Base-by-base conservation (phyloP, 495 filamentous ascomycete genomes). In the Hyaloscypha bicolor region DNA sequence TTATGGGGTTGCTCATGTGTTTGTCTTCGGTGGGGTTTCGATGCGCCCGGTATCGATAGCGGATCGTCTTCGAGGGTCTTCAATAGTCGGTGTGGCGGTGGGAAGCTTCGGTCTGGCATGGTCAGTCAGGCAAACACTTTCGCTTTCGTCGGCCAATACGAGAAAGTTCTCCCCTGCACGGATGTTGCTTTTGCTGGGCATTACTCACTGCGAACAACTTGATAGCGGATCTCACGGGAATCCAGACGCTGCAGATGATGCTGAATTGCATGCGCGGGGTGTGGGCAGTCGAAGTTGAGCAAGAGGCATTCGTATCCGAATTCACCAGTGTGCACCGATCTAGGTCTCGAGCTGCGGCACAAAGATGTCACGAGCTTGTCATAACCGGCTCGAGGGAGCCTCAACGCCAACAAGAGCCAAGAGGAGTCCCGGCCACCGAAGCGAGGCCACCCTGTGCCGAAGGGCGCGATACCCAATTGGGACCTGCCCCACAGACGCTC, bases 91-190 rank as follows among this genome's bases (percentile, higher is more conserved):
- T 55, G 39, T 29, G 35, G 45, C n/a, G 22, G 53, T 22, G 12
- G 63, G 19, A 33, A 66, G 56, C 64, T 66, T 19, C 30, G 11
- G 55, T 32, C 52, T 67, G 55, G 19, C 30, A 55, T 30, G 2
- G 67, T 65, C 63, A 57, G 67, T 60, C 33, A 69, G 67, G 62
- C 63, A 65, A 65, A 65, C 67, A 58, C 45, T 65, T 55, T 60
- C n/a, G 64, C 30, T 14, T 32, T 32, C 53, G 21, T 25, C 21
- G 55, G 29, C 52, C 62, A 55, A 55, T 55, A 57, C 62, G 32
- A 56, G 11, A 48, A 48, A 16, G 42, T 48, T 14, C 42, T 48
- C 42, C 42, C 42, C 4, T 48, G 42, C 42, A 16, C 42, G 6
- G 42, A 14, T 3, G 8, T 48, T 48, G 42, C 53, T 56, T 56